phyloP scores from a whole-genome alignment of 2,329 filamentous ascomycete species.

The Aspergillus flavus region DNA sequence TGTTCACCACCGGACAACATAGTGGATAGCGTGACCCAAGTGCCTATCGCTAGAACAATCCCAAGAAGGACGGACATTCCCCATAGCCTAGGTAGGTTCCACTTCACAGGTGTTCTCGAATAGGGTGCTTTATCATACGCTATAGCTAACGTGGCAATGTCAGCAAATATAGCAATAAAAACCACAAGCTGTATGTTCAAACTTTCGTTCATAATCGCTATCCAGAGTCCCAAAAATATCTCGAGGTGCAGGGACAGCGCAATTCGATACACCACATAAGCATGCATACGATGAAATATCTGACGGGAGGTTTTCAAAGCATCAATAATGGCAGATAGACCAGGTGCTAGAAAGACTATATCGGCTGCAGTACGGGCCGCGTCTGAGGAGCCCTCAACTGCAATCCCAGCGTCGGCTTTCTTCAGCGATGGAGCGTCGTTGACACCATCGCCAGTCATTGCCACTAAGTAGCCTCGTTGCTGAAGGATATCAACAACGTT shows the following conservation, averaged over 20 bases:
- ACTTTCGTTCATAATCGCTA: slow-evolving; percentile 80
- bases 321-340: slow-evolving; percentile 89
- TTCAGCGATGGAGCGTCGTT: slow-evolving; percentile 92
- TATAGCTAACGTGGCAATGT: slow-evolving; percentile 88
- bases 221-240: slow-evolving; percentile 90
- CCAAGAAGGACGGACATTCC: slow-evolving; percentile 87
- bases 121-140: slow-evolving; percentile 91
- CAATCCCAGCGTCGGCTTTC: slow-evolving; percentile 96
- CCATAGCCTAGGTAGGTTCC: slow-evolving; percentile 94
- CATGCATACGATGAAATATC: slow-evolving; percentile 97
- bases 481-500: slow-evolving; percentile 91
- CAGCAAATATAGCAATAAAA: slow-evolving; percentile 93
- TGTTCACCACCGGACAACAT: slow-evolving; percentile 70
- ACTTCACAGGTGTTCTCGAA: slow-evolving; percentile 85
- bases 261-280: slow-evolving; percentile 94
- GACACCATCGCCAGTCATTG: slow-evolving; percentile 95
- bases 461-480: slow-evolving; percentile 89
- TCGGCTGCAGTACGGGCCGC: slow-evolving; percentile 89
- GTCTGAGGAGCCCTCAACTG: slow-evolving; percentile 88
- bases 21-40: slow-evolving; percentile 87
- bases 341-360: slow-evolving; percentile 90
- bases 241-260: slow-evolving; percentile 88
- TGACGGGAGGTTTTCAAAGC: slow-evolving; percentile 90
- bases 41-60: slow-evolving; percentile 76
- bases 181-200: slow-evolving; percentile 86